These are phyloP conservation scores for Psidium guajava DNA, from an alignment of 345 rosid species.

Conservation along the genomic window DNA sequence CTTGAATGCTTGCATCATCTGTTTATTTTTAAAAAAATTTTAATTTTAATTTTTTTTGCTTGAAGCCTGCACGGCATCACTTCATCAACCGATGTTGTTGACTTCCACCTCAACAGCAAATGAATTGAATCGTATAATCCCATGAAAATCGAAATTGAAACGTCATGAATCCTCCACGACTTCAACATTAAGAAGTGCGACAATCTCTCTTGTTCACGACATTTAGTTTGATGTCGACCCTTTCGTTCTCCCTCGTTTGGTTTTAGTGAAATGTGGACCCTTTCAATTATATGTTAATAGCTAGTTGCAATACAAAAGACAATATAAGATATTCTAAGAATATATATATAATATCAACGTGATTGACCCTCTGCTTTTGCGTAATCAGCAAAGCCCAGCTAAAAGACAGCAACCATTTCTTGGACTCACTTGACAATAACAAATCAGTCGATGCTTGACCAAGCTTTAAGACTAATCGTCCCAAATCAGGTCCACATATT, in stretches of 20 bases:
- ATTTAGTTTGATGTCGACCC: not conserved
- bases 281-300: not conserved
- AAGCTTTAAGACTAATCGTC: not conserved
- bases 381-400: not conserved
- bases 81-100: too few species aligned
- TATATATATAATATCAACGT: not conserved
- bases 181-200: not conserved
- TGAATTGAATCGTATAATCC: too few species aligned
- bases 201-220: not conserved
- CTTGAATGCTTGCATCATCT: too few species aligned
- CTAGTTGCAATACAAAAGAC: not conserved
- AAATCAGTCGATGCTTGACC: not conserved
- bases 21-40: too few species aligned
- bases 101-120: too few species aligned
- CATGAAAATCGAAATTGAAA: not conserved
- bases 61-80: too few species aligned
- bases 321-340: not conserved
- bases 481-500: not conserved
- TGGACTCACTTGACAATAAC: not conserved
- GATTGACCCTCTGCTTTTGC: not conserved
- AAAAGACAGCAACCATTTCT: not conserved
- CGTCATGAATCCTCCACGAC: not conserved
- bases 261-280: not conserved
- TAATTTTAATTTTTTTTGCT: too few species aligned
- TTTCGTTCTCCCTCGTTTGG: not conserved